Conservation (phyloP, 768 basidiomycete species). For the Rossbeevera mucosa region DNA sequence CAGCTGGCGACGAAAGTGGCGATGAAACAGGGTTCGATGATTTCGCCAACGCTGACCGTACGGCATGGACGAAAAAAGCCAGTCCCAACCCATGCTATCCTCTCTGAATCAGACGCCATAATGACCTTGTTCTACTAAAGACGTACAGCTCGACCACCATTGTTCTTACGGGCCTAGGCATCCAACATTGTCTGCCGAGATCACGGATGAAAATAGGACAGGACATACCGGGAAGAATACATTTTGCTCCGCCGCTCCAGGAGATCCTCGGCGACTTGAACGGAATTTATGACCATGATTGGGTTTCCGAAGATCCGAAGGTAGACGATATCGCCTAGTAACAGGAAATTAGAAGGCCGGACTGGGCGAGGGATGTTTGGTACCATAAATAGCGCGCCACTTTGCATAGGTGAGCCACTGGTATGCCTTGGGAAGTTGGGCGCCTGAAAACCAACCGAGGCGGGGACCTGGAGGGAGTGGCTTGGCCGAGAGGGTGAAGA, state of each 20-base stretch:
- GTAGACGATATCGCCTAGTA: constrained; percentile 44
- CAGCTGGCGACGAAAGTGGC: constrained; percentile 32
- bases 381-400: constrained; percentile 44
- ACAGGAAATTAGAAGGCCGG: not conserved
- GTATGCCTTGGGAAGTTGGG: constrained; percentile 32
- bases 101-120: not conserved
- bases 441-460: constrained; percentile 33
- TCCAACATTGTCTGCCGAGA: not conserved
- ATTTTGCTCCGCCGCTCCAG: constrained; percentile 42
- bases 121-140: not conserved
- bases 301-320: constrained; percentile 43
- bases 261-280: constrained; percentile 38
- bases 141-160: constrained; percentile 44
- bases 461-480: constrained; percentile 41
- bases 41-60: constrained; percentile 36
- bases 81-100: constrained; percentile 44
- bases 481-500: constrained; percentile 2
- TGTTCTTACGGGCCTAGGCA: constrained; percentile 32
- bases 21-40: constrained; percentile 37
- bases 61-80: constrained; percentile 40
- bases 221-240: constrained; percentile 37
- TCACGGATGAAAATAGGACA: not conserved
- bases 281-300: constrained; percentile 44
- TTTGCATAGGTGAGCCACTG: constrained; percentile 45
- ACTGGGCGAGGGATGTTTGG: not conserved